phyloP scores from a whole-genome alignment of 768 basidiomycete genomes.

The Cubamyces lactineus region DNA sequence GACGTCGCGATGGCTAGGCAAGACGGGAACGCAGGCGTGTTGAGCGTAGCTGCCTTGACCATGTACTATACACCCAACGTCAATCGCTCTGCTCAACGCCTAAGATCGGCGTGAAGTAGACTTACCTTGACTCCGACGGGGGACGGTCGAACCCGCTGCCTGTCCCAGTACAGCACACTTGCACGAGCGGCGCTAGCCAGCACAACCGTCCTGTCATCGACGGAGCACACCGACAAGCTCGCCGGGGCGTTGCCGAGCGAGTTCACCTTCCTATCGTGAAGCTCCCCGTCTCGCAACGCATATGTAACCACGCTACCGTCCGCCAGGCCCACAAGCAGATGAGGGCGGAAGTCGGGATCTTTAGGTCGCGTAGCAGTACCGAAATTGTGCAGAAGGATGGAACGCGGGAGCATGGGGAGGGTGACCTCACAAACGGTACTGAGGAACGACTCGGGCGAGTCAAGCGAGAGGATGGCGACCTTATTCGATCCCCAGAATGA shows the following conservation, averaged over 20 bases:
- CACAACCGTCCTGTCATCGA: conserved; percentile 58
- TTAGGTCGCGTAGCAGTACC: conserved; percentile 41
- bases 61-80: conserved; percentile 41
- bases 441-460: conserved; percentile 31
- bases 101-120: not conserved
- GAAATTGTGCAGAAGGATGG: conserved; percentile 62
- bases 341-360: conserved; percentile 45
- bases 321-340: conserved; percentile 73
- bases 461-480: conserved; percentile 57
- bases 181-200: conserved; percentile 76
- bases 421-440: conserved; percentile 39
- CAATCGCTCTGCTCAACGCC: not conserved
- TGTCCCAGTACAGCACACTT: conserved; percentile 70
- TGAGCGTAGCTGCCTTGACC: conserved; percentile 56
- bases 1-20: conserved; percentile 64
- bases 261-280: conserved; percentile 58
- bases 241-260: conserved; percentile 73
- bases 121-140: conserved; percentile 72
- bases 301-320: conserved; percentile 74
- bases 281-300: conserved; percentile 37
- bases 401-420: conserved; percentile 50
- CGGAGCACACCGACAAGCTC: conserved; percentile 53
- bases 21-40: conserved; percentile 49
- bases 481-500: conserved; percentile 76
- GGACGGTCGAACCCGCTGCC: conserved; percentile 64